Base-by-base conservation (phyloP, 345 rosid species). In the Pugionium cornutum region DNA sequence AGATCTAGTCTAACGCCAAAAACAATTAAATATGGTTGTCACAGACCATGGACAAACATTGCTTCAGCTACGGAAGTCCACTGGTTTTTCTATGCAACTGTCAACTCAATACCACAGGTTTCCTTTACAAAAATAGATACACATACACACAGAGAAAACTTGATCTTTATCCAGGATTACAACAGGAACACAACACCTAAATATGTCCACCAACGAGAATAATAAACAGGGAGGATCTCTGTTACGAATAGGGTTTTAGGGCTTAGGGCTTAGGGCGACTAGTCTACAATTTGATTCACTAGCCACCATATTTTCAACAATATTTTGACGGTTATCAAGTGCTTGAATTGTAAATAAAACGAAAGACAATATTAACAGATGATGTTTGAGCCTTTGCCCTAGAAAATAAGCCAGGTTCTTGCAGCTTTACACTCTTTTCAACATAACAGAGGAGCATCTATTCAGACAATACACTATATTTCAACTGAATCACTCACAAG, bases 271-370 rank as follows among this genome's bases (percentile, higher is more conserved):
- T 18, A 18, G 18, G 18, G 18, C 18, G 9, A 68, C 41, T 44
- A 31, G 64, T 44, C 64, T 18, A 58, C 30, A 41, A 18, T 68
- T 31, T 25, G 9, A 39, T 39, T 48, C 49, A 59, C 31, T 36
- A 41, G 32, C 60, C 67, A 43, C 35, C 72, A 47, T 29, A 58
- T 5, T 46, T 67, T 58, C 50, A 69, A 60, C 44, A 51, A 35
- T 28, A 36, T 3, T 8, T 26, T 35, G 60, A 59, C 28, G 25
- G 47, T 11, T 27, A 53, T 62, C 28, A 53, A 45, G 35, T 36
- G 43, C 27, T 27, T 45, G 8, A 34, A 18, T 69, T 58, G 53
- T 43, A n/a, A 11, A 7, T 43, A 34, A 35, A n/a, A 69, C 34
- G 7, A 9, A 60, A 50, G 5, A 42, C 52, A 52, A 69, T 39